These are phyloP conservation scores for Saccharomyces hybrid DNA, from an alignment of 1,139 yeast genomes.

Conservation along the genomic window DNA sequence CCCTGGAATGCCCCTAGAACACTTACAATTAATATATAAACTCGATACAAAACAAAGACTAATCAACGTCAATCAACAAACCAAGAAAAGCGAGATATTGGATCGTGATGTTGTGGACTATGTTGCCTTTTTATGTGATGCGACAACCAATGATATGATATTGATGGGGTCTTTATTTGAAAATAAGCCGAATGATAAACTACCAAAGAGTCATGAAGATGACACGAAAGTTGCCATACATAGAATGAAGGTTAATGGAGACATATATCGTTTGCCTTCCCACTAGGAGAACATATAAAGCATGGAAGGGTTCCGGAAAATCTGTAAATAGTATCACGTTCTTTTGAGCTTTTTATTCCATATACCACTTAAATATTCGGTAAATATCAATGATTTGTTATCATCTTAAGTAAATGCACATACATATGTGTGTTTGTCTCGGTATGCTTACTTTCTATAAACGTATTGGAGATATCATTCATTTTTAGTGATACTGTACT, in stretches of 20 bases:
- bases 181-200: constrained; percentile 38
- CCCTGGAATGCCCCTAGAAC: constrained; percentile 52
- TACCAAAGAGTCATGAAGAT: constrained; percentile 32
- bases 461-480: too few species aligned
- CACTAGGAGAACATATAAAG: constrained; percentile 2
- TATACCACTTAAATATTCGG: background rate
- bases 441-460: background rate
- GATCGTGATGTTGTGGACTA: constrained; percentile 65
- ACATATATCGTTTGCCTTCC: constrained; percentile 41
- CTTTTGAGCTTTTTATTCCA: background rate
- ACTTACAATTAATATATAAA: constrained; percentile 68
- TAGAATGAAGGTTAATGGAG: constrained; percentile 45
- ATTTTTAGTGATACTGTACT: background rate
- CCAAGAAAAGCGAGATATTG: constrained; percentile 40
- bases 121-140: constrained; percentile 68
- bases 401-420: background rate
- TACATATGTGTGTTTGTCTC: background rate
- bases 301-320: background rate
- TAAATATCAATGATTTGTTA: background rate
- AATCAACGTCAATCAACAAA: constrained; percentile 41
- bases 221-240: constrained; percentile 35
- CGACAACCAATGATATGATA: constrained; percentile 55
- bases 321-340: background rate
- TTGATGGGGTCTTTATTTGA: constrained; percentile 81
- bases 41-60: constrained; percentile 69